Evolutionary conservation across 257 asterid species (phyloP).

Genomic region (Solanum gandarillasii): DNA sequence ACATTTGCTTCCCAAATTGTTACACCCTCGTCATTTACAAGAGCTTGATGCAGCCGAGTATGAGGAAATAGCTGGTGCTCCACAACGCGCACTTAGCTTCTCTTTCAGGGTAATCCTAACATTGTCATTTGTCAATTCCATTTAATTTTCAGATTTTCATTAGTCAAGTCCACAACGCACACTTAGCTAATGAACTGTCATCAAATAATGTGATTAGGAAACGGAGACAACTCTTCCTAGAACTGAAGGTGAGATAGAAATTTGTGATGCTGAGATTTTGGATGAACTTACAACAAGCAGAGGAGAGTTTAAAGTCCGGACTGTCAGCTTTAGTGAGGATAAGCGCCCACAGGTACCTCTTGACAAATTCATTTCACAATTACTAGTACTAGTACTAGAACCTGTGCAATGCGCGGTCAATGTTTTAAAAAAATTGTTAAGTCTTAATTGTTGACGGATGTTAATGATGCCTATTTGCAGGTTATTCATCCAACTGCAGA

Average conservation of each 20-base stretch:
- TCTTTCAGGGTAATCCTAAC: conserved; percentile 20
- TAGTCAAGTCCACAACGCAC: background rate
- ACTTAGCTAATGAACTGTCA: background rate
- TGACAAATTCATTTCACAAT: background rate
- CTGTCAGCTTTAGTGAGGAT: conserved; percentile 30
- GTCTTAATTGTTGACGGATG: background rate
- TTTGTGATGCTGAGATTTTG: conserved; percentile 36
- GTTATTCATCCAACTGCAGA: background rate
- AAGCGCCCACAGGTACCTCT: conserved; percentile 21
- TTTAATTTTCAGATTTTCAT: background rate
- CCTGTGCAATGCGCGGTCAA: background rate
- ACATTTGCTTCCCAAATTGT: conserved; percentile 38
- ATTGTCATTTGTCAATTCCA: background rate
- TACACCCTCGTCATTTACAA: conserved; percentile 19
- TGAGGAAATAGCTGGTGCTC: conserved; percentile 38
- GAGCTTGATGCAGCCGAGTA: conserved; percentile 63
- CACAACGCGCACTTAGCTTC: conserved; percentile 24
- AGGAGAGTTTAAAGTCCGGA: conserved; percentile 45
- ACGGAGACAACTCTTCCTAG: background rate
- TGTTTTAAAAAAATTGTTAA: background rate
- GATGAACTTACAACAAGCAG: conserved; percentile 51
- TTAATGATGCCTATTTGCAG: background rate
- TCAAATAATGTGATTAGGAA: conserved; percentile 11
- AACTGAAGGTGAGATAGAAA: conserved; percentile 8
- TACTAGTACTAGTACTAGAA: background rate